A percentile compares a stretch with the other conserved stretches of the same genome.
These are phyloP conservation scores for Gossypium arboreum DNA, from an alignment of 345 rosid genomes.

Conservation along the genomic window DNA sequence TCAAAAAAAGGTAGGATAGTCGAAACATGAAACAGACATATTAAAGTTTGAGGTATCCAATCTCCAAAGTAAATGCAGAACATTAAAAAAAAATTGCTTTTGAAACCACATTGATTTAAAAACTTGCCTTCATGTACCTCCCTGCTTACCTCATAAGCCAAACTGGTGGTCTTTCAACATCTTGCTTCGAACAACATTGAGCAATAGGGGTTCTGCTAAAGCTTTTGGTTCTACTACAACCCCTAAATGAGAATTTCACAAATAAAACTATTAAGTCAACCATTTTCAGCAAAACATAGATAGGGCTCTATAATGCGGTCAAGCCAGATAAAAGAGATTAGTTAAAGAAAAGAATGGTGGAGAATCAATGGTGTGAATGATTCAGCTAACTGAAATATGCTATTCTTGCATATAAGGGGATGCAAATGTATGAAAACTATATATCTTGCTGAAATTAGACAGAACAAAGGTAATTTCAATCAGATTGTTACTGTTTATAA, in stretches of 20 bases:
- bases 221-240: slow-evolving; percentile 50
- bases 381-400: neutral
- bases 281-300: neutral
- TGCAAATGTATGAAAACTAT: neutral
- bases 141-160: slow-evolving; percentile 99
- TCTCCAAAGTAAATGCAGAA: neutral
- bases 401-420: neutral
- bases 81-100: neutral
- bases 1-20: neutral
- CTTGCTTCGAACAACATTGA: slow-evolving; percentile 78
- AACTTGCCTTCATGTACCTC: slow-evolving; percentile 98
- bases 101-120: slow-evolving; percentile 22
- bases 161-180: slow-evolving; percentile 97
- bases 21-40: neutral
- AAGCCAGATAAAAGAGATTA: neutral
- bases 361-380: neutral
- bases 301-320: neutral
- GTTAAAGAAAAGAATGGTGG: neutral
- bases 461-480: neutral
- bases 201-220: slow-evolving; percentile 67
- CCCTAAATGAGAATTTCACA: slow-evolving; percentile 33
- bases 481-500: neutral
- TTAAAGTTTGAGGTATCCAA: neutral
- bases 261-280: slow-evolving; percentile 1
- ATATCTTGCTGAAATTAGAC: neutral